Base-by-base conservation (phyloP, 2,329 filamentous ascomycete species). In the Trichothecium sympodiale region DNA sequence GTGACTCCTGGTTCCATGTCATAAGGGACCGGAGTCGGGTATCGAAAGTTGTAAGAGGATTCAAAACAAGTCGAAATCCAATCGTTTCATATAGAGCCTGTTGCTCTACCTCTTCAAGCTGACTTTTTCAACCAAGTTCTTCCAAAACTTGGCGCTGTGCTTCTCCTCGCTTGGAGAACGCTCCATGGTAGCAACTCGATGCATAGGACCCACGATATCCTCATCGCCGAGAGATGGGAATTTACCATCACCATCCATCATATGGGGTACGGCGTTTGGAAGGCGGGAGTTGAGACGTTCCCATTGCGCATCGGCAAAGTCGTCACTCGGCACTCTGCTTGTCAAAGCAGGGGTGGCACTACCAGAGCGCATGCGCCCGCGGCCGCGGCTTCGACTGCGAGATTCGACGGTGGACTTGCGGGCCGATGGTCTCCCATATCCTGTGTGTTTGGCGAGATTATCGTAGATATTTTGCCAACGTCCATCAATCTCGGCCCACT, bases 151-250 rank as follows among this genome's bases (percentile, higher is more conserved):
- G 28, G 57, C 52, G 14, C 57, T 49, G 42, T 60, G 64, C 43
- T 60, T 60, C 43, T 65, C 62, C 31, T 68, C 64, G 38, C 58
- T 62, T 32, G 53, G 54, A 12, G 60, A 56, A 32, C 65, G 60
- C 20, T 58, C 55, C 70, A 75, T 75, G 42, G 65, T 59, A 28
- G 64, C 62, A 44, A 74, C 69, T 10, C 72, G 71, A 46, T 77
- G 75, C 88, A 95, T 94, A 6, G 88, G 88, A 2, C 88, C 88
- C 31, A 95, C 86, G 53, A 95, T 93, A 56, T 94, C 88, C 48
- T 88, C 81, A 49, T 94, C 87, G 35, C 87, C 87, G 23, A 89
- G 74, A 47, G 80, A 77, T 17, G 87, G 87, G 50, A 94, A 95
- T 57, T 95, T 94, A 51, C 83, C 81, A 42, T 82, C 71, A 51